A percentile compares a stretch with the other conserved stretches of the same genome.
phyloP scores from a whole-genome alignment of 2,329 filamentous ascomycete genomes.

The Neocatenulostroma microsporum region DNA sequence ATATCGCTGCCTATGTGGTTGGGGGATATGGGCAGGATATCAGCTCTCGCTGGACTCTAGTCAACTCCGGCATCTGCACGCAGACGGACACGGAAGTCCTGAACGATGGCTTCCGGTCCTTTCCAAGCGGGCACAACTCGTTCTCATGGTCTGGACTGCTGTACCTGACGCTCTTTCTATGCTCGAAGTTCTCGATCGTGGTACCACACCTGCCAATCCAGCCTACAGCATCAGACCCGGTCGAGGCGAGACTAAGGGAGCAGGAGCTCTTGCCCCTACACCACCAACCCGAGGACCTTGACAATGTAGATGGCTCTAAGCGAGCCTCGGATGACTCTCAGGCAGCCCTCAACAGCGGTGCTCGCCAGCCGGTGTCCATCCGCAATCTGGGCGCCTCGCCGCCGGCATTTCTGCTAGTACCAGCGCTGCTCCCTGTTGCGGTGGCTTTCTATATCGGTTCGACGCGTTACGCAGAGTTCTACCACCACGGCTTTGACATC shows the following conservation, averaged over 20 bases:
- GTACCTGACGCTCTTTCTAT: slow-evolving; percentile 81
- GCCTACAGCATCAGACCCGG: slow-evolving; percentile 18
- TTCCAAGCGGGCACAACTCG: too few species aligned
- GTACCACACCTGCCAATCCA: slow-evolving; percentile 58
- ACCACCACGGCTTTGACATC: slow-evolving; percentile 90
- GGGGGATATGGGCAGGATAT: too few species aligned
- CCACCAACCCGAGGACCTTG: slow-evolving; percentile 13
- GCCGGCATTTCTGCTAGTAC: slow-evolving; percentile 66
- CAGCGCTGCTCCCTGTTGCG: slow-evolving; percentile 64
- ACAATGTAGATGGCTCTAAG: slow-evolving; percentile 8
- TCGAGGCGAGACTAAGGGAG: slow-evolving; percentile 1
- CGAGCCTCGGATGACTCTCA: too few species aligned
- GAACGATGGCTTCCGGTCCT: too few species aligned
- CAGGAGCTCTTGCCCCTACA: slow-evolving; percentile 23
- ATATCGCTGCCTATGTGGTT: too few species aligned
- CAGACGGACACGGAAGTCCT: too few species aligned
- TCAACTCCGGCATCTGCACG: too few species aligned
- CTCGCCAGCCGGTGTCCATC: slow-evolving; percentile 21
- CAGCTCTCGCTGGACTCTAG: too few species aligned
- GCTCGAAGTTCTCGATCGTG: slow-evolving; percentile 69
- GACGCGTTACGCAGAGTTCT: slow-evolving; percentile 79
- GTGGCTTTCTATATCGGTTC: slow-evolving; percentile 73
- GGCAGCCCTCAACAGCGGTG: neutral
- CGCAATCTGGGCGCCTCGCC: slow-evolving; percentile 71
- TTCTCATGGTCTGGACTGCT: slow-evolving; percentile 73